Evolutionary conservation across 345 rosid genomes (phyloP).

Genomic region (Rhodomyrtus tomentosa): DNA sequence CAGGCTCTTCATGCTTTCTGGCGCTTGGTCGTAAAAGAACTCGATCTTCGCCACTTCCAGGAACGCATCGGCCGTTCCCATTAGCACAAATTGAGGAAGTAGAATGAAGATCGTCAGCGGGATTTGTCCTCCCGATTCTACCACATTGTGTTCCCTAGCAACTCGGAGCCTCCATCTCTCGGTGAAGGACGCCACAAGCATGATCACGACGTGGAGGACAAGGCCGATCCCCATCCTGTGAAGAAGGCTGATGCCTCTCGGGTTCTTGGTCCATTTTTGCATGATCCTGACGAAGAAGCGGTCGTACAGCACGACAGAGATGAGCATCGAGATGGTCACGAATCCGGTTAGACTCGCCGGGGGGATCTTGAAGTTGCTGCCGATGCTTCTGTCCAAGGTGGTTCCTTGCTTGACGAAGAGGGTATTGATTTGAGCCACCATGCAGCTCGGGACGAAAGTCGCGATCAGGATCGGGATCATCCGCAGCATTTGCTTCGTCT

Average conservation of each 20-base stretch:
- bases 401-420: conserved; percentile 92
- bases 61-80: conserved; percentile 76
- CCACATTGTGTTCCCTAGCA: conserved; percentile 38
- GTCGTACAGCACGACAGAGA: conserved; percentile 52
- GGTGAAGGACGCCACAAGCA: conserved; percentile 41
- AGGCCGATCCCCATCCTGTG: conserved; percentile 73
- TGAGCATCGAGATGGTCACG: conserved; percentile 54
- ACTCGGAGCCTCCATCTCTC: conserved; percentile 43
- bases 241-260: conserved; percentile 70
- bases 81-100: conserved; percentile 71
- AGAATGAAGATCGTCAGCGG: conserved; percentile 52
- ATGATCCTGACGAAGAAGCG: conserved; percentile 29
- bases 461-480: conserved; percentile 69
- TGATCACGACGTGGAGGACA: conserved; percentile 43
- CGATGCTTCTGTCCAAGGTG: conserved; percentile 50
- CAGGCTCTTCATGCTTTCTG: conserved; percentile 85
- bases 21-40: conserved; percentile 92
- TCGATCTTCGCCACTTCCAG: conserved; percentile 72
- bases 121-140: conserved; percentile 38
- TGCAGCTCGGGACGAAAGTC: conserved; percentile 75
- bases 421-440: conserved; percentile 66
- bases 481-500: conserved; percentile 83
- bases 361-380: conserved; percentile 46
- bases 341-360: conserved; percentile 57
- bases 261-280: conserved; percentile 43